Evolutionary conservation across 2,329 filamentous ascomycete genomes (phyloP), one percentile per base, ranked within the genome.

Genomic region (Ophiocordyceps unilateralis): DNA sequence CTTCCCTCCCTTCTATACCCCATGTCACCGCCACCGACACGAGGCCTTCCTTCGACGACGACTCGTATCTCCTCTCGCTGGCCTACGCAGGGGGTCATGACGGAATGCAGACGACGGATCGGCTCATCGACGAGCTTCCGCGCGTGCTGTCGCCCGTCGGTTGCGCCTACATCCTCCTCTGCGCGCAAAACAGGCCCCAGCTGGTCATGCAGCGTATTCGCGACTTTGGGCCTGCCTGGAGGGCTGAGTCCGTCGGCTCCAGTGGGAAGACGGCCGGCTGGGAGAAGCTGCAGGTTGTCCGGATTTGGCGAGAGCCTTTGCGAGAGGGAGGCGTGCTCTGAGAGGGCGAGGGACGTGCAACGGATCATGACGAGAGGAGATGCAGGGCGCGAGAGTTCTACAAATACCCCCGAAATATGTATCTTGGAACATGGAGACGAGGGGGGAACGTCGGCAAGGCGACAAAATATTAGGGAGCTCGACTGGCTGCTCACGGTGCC

Each of bases 101-200:
- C 58, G 91, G 91, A 6, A 98, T 98, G 89, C 86, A 93, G 64
- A 86, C 81, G 22, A 98, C 89, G 39, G 75, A 89, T 48, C 70
- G 84, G 36, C 65, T 98, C 49, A 66, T 98, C 34, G 72, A 74
- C 10, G 68, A 73, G 28, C 62, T 98, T 49, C 81, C 83, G 0
- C 56, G 58, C 0, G 64, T 83, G 2, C 58, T 98, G 52, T 68
- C 69, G 1, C 55, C 58, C 1, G 65, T 78, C 28, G 91, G 91
- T 0, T 83, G 89, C 39, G 88, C 88, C 1, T 98, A 96, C 59
- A 65, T 98, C 43, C 62, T 98, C 45, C 71, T 98, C 5, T 96
- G 91, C 59, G 81, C 83, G 46, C 86, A 93, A 64, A 98, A 98
- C 60, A 80, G 76, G 58, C 91, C 91, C 0, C 77, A 80, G 22